A percentile compares a stretch with the other conserved stretches of the same genome.
Evolutionary conservation across 208 protist species (phyloP).

Genomic region (Angomonas ambiguus): DNA sequence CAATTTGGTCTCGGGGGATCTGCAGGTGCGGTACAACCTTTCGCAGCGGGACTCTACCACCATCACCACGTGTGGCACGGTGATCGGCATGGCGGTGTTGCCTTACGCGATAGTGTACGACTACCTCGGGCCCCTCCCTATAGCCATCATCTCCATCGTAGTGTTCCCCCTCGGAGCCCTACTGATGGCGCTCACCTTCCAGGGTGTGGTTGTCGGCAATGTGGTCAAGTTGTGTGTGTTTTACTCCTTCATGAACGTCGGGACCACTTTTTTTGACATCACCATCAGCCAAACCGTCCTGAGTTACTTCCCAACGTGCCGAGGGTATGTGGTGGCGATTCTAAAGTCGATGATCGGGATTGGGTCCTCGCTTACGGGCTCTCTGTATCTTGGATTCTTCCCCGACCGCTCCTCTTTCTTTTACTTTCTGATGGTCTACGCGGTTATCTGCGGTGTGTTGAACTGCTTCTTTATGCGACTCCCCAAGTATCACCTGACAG

Average conservation of each 20-base stretch:
- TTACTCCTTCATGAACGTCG: slow-evolving; percentile 30
- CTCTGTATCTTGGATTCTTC: slow-evolving; percentile 44
- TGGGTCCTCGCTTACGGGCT: slow-evolving; percentile 40
- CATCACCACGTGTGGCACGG: slow-evolving; percentile 40
- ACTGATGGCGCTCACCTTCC: slow-evolving; percentile 34
- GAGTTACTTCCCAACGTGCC: slow-evolving; percentile 36
- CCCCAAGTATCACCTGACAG: slow-evolving; percentile 48
- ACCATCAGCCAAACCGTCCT: slow-evolving; percentile 31
- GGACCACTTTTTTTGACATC: slow-evolving; percentile 29
- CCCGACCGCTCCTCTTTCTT: slow-evolving; percentile 25
- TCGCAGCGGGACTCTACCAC: slow-evolving; percentile 46
- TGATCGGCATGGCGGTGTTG: slow-evolving; percentile 29
- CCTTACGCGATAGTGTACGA: slow-evolving; percentile 42
- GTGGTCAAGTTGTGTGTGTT: slow-evolving; percentile 28
- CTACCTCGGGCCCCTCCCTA: slow-evolving; percentile 30
- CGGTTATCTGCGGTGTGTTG: slow-evolving; percentile 19
- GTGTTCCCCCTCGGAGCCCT: slow-evolving; percentile 25
- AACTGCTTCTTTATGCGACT: slow-evolving; percentile 37
- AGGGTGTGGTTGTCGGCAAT: slow-evolving; percentile 26
- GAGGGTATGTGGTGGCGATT: slow-evolving; percentile 43
- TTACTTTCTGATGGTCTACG: slow-evolving; percentile 41
- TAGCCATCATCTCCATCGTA: slow-evolving; percentile 5
- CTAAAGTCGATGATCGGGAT: slow-evolving; percentile 52
- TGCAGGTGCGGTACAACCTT: slow-evolving; percentile 46
- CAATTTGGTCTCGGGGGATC: slow-evolving; percentile 32